Percentiles rank a stretch among this genome's conserved stretches.
phyloP scores from a whole-genome alignment of 2,329 filamentous ascomycete genomes.

The Madurella fahalii region DNA sequence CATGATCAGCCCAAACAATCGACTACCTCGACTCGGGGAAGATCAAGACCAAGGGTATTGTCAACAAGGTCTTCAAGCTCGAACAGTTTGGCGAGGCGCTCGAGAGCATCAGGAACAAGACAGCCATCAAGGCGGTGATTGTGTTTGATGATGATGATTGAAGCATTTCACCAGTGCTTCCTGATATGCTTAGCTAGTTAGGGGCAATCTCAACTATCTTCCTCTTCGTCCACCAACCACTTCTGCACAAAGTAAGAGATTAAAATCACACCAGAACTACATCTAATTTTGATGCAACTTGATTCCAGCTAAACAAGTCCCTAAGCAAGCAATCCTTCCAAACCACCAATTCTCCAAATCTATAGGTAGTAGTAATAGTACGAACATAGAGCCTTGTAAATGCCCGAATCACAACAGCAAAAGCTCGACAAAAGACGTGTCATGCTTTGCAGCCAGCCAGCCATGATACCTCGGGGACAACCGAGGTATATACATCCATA shows the following conservation, averaged over 20 bases:
- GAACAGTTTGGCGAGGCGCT: slow-evolving; percentile 69
- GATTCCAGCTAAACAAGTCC: too few species aligned
- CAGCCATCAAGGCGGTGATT: slow-evolving; percentile 70
- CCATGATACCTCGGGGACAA: neutral
- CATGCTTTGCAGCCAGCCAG: too few species aligned
- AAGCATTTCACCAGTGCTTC: too few species aligned
- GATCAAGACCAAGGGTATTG: slow-evolving; percentile 62
- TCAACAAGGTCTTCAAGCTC: slow-evolving; percentile 70
- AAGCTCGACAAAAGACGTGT: too few species aligned
- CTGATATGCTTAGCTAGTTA: too few species aligned
- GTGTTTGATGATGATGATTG: slow-evolving; percentile 23
- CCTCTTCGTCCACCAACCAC: too few species aligned
- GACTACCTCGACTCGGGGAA: slow-evolving; percentile 56
- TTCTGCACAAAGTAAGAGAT: too few species aligned
- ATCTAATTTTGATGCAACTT: too few species aligned
- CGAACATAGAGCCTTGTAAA: neutral
- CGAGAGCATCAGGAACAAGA: slow-evolving; percentile 68
- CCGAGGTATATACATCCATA: neutral
- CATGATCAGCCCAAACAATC: slow-evolving; percentile 38
- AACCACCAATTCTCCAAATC: neutral
- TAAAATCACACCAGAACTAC: too few species aligned
- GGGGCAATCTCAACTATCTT: too few species aligned
- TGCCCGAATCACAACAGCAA: neutral
- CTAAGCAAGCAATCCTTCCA: too few species aligned
- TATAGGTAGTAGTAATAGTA: neutral